Conservation (phyloP, 2,329 filamentous ascomycete species). For the Ophiostoma quercus region DNA sequence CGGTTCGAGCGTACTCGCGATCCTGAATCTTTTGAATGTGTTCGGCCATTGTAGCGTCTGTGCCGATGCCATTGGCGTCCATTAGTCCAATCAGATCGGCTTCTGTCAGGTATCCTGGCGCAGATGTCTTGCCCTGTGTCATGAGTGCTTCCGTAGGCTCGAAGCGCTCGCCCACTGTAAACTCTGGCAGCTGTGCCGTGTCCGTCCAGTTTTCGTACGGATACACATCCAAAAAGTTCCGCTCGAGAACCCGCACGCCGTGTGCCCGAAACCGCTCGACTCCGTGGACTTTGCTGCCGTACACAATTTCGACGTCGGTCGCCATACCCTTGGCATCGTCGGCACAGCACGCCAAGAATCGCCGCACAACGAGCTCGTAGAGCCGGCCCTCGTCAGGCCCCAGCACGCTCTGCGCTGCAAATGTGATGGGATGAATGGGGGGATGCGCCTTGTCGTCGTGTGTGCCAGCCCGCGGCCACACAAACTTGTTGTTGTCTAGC, state of each 20-base stretch:
- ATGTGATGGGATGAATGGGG: constrained; percentile 93
- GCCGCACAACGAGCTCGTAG: constrained; percentile 87
- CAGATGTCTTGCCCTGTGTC: constrained; percentile 79
- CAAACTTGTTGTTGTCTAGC: constrained; percentile 61
- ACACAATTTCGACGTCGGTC: constrained; percentile 78
- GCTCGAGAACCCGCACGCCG: constrained; percentile 76
- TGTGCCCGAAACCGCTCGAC: constrained; percentile 71
- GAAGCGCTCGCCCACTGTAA: constrained; percentile 73
- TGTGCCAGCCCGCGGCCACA: constrained; percentile 72
- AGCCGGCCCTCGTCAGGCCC: constrained; percentile 66
- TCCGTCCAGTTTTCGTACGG: constrained; percentile 96
- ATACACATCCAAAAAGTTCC: constrained; percentile 94
- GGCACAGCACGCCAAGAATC: constrained; percentile 92
- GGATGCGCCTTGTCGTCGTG: constrained; percentile 97
- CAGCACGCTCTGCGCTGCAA: constrained; percentile 60
- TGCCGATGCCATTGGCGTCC: constrained; percentile 98
- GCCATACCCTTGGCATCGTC: constrained; percentile 84
- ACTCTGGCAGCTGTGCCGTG: constrained; percentile 73
- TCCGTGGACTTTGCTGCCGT: constrained; percentile 52
- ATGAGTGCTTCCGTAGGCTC: constrained; percentile 85
- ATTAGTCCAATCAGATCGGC: constrained; percentile 93
- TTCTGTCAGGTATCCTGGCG: constrained; percentile 85
- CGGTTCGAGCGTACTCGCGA: constrained; percentile 73
- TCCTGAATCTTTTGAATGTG: constrained; percentile 96
- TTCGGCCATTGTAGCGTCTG: constrained; percentile 97